A percentile compares a stretch with the other conserved stretches of the same genome.
Conservation (phyloP, 345 rosid species). For the Dipteronia dyeriana region DNA sequence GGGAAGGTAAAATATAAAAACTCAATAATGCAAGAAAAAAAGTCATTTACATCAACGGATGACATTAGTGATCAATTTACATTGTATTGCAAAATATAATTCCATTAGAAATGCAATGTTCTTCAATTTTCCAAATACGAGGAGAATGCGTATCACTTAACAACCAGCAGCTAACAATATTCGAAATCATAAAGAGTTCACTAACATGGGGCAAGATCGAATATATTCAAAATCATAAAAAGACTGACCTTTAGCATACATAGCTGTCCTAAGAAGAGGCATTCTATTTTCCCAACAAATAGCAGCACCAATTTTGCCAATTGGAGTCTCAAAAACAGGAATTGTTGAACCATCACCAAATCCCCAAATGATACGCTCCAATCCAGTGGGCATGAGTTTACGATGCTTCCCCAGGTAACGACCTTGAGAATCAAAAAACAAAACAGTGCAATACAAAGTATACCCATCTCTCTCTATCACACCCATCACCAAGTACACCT, state of each 20-base stretch:
- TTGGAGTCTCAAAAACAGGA: slow-evolving; percentile 75
- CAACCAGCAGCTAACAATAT: background rate
- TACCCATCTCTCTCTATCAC: slow-evolving; percentile 95
- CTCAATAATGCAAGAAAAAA: background rate
- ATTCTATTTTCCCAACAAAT: slow-evolving; percentile 95
- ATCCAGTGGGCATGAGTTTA: slow-evolving; percentile 86
- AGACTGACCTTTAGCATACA: slow-evolving; percentile 79
- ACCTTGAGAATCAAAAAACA: slow-evolving; percentile 85
- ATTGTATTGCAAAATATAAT: background rate
- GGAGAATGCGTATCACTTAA: background rate
- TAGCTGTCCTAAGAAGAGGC: slow-evolving; percentile 92
- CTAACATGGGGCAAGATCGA: background rate
- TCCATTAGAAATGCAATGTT: background rate
- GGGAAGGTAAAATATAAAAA: background rate
- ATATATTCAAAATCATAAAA: background rate
- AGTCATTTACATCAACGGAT: background rate
- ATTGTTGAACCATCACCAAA: slow-evolving; percentile 94
- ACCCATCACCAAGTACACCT: slow-evolving; percentile 86
- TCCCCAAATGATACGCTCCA: slow-evolving; percentile 94
- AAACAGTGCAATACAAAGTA: slow-evolving; percentile 75
- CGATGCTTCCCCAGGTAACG: slow-evolving; percentile 86
- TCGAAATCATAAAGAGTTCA: background rate
- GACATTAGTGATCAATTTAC: background rate
- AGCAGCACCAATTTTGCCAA: slow-evolving; percentile 90
- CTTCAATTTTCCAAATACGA: background rate